These are phyloP conservation scores for Talaromyces wortmannii DNA, from an alignment of 495 filamentous ascomycete genomes.

Conservation along the genomic window DNA sequence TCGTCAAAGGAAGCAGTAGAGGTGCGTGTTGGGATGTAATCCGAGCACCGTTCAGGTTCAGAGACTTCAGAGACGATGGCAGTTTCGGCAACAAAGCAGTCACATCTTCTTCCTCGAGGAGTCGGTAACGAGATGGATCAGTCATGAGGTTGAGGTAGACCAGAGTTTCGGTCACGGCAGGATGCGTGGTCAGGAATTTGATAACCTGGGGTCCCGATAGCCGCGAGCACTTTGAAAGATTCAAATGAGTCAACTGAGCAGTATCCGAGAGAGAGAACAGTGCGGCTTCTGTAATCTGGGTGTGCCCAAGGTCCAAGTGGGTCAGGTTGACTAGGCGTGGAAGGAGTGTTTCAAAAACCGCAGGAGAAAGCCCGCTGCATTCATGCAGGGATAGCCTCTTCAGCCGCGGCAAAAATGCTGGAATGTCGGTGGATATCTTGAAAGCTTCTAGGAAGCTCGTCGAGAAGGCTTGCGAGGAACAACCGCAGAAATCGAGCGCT, in stretches of 20 bases:
- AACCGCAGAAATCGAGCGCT: conserved; percentile 75
- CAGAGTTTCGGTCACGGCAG: conserved; percentile 56
- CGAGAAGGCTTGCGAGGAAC: conserved; percentile 64
- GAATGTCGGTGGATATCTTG: conserved; percentile 30
- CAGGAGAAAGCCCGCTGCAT: conserved; percentile 65
- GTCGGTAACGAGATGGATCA: conserved; percentile 66
- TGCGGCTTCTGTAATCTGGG: conserved; percentile 67
- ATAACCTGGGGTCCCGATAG: conserved; percentile 63
- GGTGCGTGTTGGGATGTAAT: conserved; percentile 59
- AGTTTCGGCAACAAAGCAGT: conserved; percentile 60
- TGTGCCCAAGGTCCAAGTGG: conserved; percentile 76
- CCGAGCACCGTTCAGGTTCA: conserved; percentile 72
- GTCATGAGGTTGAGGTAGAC: conserved; percentile 70
- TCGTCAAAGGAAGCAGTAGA: conserved; percentile 61
- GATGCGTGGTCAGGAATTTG: conserved; percentile 67
- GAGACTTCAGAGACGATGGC: conserved; percentile 60
- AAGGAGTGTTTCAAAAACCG: conserved; percentile 63
- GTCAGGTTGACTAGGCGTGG: conserved; percentile 64
- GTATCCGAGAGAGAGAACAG: conserved; percentile 64
- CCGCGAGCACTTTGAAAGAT: conserved; percentile 67
- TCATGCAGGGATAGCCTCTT: conserved; percentile 73
- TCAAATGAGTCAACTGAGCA: conserved; percentile 72
- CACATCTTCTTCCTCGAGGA: conserved; percentile 60
- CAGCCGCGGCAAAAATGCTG: conserved; percentile 48
- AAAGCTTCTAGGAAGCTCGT: conserved; percentile 47